Evolutionary conservation across 2,329 filamentous ascomycete species (phyloP).

Genomic region (Exophiala sp.): DNA sequence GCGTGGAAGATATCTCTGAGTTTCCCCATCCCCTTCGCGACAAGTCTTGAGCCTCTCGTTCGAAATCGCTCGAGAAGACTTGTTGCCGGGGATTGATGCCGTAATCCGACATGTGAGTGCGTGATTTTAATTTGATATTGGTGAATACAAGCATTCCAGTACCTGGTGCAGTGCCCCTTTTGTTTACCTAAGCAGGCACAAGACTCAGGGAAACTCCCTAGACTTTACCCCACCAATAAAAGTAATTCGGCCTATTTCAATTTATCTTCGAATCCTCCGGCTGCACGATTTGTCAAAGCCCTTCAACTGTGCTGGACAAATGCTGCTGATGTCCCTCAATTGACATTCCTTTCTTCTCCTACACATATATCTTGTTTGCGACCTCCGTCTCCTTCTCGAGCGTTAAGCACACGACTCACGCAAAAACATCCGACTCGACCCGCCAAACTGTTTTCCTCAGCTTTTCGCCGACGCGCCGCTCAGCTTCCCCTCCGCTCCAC

Average conservation of each 20-base stretch:
- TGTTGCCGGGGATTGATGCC: background rate
- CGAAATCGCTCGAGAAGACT: background rate
- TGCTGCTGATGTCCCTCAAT: too few relatives aligned
- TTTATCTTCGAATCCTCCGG: too few relatives aligned
- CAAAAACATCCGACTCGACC: constrained; percentile 30
- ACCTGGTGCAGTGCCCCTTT: background rate
- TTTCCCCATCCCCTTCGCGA: background rate
- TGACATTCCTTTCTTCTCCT: background rate
- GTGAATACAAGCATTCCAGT: background rate
- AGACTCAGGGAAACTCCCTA: background rate
- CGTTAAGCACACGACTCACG: background rate
- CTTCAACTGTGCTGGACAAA: too few relatives aligned
- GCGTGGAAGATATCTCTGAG: background rate
- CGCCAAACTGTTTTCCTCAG: constrained; percentile 91
- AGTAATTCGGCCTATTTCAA: too few relatives aligned
- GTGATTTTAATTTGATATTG: background rate
- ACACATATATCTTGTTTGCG: background rate
- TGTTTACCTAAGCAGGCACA: constrained; percentile 9
- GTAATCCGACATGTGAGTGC: background rate
- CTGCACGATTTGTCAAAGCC: too few relatives aligned
- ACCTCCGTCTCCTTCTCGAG: background rate
- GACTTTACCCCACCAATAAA: background rate
- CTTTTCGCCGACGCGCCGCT: constrained; percentile 62
- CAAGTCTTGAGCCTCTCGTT: background rate
- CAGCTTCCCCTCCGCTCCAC: constrained; percentile 65